Percentiles rank a stretch among this genome's conserved stretches.
These are phyloP conservation scores for Fraxinus paxiana DNA, from an alignment of 305 asterid genomes.

Conservation along the genomic window DNA sequence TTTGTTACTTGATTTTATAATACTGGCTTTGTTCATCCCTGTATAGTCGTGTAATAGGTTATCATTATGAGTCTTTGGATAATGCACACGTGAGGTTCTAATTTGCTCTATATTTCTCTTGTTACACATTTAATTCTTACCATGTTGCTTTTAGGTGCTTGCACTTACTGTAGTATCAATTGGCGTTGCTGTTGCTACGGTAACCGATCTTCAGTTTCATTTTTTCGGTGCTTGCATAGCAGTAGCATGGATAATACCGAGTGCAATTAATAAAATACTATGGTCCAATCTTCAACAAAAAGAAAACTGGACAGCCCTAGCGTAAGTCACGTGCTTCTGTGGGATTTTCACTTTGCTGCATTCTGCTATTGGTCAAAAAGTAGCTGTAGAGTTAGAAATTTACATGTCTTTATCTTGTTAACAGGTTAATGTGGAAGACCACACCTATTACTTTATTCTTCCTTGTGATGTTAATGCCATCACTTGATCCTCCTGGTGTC, in stretches of 20 bases:
- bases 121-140: neutral
- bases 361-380: constrained; percentile 5
- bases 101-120: neutral
- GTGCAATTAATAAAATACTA: constrained; percentile 83
- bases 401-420: constrained; percentile 4
- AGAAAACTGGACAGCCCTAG: constrained; percentile 93
- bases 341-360: constrained; percentile 2
- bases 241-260: constrained; percentile 88
- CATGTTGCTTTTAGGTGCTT: constrained; percentile 54
- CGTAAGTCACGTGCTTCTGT: constrained; percentile 47
- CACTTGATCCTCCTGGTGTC: constrained; percentile 88
- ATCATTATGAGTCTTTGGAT: neutral
- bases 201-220: constrained; percentile 90
- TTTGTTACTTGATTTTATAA: neutral
- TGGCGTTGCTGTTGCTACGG: constrained; percentile 93
- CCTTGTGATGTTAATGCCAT: constrained; percentile 82
- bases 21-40: neutral
- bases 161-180: constrained; percentile 79
- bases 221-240: constrained; percentile 93
- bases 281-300: constrained; percentile 98
- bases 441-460: constrained; percentile 90
- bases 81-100: neutral
- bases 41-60: neutral
- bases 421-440: constrained; percentile 98
- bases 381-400: constrained; percentile 1